These are phyloP conservation scores for Apiotrichum sp. DNA, from an alignment of 1,284 basidiomycete species.

Conservation along the genomic window DNA sequence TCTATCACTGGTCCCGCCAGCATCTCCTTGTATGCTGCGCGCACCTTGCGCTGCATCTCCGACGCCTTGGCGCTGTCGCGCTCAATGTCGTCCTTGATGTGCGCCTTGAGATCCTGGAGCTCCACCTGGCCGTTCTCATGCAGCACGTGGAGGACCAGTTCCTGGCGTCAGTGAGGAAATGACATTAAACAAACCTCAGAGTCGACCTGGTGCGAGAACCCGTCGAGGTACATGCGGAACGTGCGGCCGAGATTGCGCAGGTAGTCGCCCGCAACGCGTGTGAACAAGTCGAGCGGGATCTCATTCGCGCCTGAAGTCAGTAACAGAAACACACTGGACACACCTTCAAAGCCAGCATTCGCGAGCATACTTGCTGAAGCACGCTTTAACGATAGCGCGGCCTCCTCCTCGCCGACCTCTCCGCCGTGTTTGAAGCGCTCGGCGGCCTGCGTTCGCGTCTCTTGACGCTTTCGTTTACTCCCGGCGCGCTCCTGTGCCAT, in stretches of 20 bases:
- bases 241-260: constrained; percentile 79
- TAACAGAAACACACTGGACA: constrained; percentile 24
- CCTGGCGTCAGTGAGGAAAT: constrained; percentile 50
- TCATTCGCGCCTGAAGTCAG: constrained; percentile 48
- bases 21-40: constrained; percentile 71
- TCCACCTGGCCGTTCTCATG: constrained; percentile 77
- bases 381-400: constrained; percentile 32
- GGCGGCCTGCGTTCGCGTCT: constrained; percentile 18
- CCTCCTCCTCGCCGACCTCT: constrained; percentile 41
- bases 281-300: constrained; percentile 71
- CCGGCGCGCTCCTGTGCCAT: constrained; percentile 14
- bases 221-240: constrained; percentile 72
- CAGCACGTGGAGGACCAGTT: constrained; percentile 83
- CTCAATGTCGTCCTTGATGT: constrained; percentile 83
- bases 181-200: constrained; percentile 57
- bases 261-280: constrained; percentile 73
- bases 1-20: constrained; percentile 50
- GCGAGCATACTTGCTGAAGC: constrained; percentile 62
- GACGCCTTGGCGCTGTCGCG: constrained; percentile 68
- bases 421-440: constrained; percentile 29
- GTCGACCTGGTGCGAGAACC: constrained; percentile 69
- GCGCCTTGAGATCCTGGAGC: constrained; percentile 70
- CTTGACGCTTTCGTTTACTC: constrained; percentile 15
- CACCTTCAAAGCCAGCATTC: constrained; percentile 84
- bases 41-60: constrained; percentile 80